Evolutionary conservation across 805 yeast genomes (phyloP), one percentile per base, ranked within the genome.

Genomic region (Candida sonorensis): DNA sequence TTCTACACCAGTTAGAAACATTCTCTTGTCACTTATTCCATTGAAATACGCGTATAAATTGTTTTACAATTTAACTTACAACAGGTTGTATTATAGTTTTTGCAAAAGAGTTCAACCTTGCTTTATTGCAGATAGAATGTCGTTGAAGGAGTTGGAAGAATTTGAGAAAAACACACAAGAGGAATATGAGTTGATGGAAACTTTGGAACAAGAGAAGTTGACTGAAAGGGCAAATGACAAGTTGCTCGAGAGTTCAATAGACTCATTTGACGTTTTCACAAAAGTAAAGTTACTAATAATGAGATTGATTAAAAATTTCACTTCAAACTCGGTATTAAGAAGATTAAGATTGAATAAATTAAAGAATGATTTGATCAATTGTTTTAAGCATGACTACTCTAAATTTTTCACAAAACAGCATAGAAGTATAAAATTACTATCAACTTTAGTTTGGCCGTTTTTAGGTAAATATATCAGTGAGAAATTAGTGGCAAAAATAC

Each of bases 71-170:
- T 21, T 40, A 34, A 33, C 57, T 28, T 26, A 51, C 37, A 63
- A 65, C 38, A 46, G 62, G 25, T 9, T 52, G 3, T 63, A 64
- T 40, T 64, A 60, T 35, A 46, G 47, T 12, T 55, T 59, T 60
- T 48, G 55, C 22, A 45, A 45, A 25, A 38, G 41, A 11, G 47
- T 51, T 1, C 62, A 55, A 31, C 64, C 65, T 1, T 53, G 53
- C 34, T 59, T 60, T 30, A 41, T 56, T 28, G 59, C 62, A 13
- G 62, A 56, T 36, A 41, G 55, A 19, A 26, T 61, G 7, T 48
- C 62, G 1, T 15, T 44, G 14, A 52, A 44, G 10, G 63, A 59
- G 31, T 28, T 56, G 10, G 53, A 51, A n/a, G 40, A 44, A 15
- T 53, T 60, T 9, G 65, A 61, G 30, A 31, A 34, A 7, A 65